These are phyloP conservation scores for Mycosphaerella sp. DNA, from an alignment of 2,329 filamentous ascomycete genomes.

Conservation along the genomic window DNA sequence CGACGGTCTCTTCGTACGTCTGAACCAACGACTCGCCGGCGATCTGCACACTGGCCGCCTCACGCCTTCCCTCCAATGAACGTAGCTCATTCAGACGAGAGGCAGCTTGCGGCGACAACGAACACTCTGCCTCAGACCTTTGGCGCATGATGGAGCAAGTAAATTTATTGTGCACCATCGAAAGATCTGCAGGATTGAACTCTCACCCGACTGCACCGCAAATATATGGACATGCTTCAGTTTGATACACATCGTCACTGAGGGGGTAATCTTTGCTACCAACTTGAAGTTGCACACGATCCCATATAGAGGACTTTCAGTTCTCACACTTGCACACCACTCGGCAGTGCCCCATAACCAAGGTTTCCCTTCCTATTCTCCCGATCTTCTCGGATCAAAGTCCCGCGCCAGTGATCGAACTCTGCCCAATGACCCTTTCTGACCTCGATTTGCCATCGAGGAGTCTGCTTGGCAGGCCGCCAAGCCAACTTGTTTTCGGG, in stretches of 20 bases:
- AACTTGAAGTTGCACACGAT: neutral
- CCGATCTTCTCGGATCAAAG: neutral
- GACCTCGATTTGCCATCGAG: conserved; percentile 60
- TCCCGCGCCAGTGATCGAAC: conserved; percentile 6
- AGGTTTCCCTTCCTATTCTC: neutral
- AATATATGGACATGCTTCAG: too few relatives aligned
- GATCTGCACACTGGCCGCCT: too few relatives aligned
- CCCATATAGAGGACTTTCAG: neutral
- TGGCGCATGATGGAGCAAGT: too few relatives aligned
- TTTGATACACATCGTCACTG: neutral
- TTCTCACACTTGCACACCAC: conserved; percentile 1
- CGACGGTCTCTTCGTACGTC: too few relatives aligned
- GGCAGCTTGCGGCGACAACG: too few relatives aligned
- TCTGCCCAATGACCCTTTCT: conserved; percentile 58
- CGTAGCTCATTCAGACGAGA: too few relatives aligned
- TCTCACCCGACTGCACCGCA: too few relatives aligned
- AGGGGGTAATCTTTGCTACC: conserved; percentile 7
- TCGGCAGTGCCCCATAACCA: neutral
- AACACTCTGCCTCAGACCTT: too few relatives aligned
- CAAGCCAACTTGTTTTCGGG: conserved; percentile 59
- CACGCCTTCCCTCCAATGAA: too few relatives aligned
- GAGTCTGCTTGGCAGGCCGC: conserved; percentile 58
- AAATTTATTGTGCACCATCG: too few relatives aligned
- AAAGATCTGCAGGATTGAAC: too few relatives aligned
- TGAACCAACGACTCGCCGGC: too few relatives aligned